Conservation (phyloP, 75 land plant genomes). For the Pinus taeda region DNA sequence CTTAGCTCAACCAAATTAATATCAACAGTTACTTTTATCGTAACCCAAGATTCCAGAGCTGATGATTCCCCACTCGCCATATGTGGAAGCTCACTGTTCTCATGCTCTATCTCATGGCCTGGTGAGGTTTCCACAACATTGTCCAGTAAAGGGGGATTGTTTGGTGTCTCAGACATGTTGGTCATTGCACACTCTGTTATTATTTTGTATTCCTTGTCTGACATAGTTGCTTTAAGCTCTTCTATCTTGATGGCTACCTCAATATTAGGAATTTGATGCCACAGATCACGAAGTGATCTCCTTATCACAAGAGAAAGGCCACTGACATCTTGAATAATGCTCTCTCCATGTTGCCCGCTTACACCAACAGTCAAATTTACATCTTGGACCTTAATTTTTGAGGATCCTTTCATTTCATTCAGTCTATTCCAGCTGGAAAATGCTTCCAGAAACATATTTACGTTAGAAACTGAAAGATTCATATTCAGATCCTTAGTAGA, state of each 20-base stretch:
- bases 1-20: constrained; percentile 69
- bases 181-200: constrained; percentile 79
- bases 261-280: too few species aligned
- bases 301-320: too few species aligned
- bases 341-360: too few species aligned
- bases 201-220: constrained; percentile 86
- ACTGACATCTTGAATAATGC: too few species aligned
- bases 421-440: too few species aligned
- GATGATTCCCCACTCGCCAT: constrained; percentile 3
- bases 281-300: too few species aligned
- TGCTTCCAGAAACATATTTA: too few species aligned
- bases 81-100: constrained; percentile 10
- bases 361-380: too few species aligned
- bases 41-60: constrained; percentile 40
- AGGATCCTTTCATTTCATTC: too few species aligned
- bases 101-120: constrained; percentile 19
- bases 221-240: constrained; percentile 77
- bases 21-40: constrained; percentile 56
- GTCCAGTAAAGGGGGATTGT: constrained; percentile 56
- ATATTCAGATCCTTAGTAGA: too few species aligned
- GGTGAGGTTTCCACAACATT: constrained; percentile 5
- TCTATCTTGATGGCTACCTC: constrained; percentile 21
- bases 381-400: background rate
- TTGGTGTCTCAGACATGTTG: constrained; percentile 78
- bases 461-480: too few species aligned